A percentile compares a stretch with the other conserved stretches of the same genome.
These are phyloP conservation scores for Candida berthetii DNA, from an alignment of 805 yeast species.

Conservation along the genomic window DNA sequence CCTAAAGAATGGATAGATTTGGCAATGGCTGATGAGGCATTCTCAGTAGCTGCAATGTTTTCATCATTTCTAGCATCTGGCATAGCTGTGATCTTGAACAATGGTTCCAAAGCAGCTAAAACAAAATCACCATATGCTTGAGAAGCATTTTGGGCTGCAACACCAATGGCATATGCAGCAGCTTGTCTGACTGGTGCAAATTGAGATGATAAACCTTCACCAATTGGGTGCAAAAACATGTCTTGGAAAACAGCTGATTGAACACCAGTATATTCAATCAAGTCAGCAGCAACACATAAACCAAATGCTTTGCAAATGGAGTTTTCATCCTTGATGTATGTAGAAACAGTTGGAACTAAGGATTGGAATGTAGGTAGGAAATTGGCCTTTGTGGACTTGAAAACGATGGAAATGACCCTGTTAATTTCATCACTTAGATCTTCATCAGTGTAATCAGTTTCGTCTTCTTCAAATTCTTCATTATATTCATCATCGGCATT, in stretches of 20 bases:
- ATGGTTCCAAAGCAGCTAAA: constrained; percentile 64
- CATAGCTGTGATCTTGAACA: constrained; percentile 63
- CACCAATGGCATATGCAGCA: constrained; percentile 80
- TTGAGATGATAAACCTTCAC: constrained; percentile 60
- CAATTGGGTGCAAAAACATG: constrained; percentile 54
- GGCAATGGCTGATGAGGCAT: constrained; percentile 76
- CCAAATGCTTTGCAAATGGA: constrained; percentile 72
- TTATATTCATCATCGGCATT: constrained; percentile 78
- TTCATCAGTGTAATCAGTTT: constrained; percentile 81
- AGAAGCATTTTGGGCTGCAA: constrained; percentile 80
- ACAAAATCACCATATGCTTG: constrained; percentile 53
- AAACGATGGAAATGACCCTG: constrained; percentile 63
- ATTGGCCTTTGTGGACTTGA: constrained; percentile 51
- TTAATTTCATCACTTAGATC: constrained; percentile 84
- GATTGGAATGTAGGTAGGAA: constrained; percentile 63
- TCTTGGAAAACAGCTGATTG: constrained; percentile 60
- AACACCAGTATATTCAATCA: constrained; percentile 75
- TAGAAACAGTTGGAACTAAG: constrained; percentile 55
- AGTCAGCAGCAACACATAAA: constrained; percentile 71
- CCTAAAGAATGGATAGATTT: constrained; percentile 68
- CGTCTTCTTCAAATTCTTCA: constrained; percentile 82
- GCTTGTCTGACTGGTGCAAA: constrained; percentile 77
- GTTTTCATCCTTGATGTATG: constrained; percentile 59
- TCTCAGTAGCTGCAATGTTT: constrained; percentile 82
- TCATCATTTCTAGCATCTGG: constrained; percentile 87